Evolutionary conservation across 306 rosid genomes (phyloP).

Genomic region (Fagus sylvatica): DNA sequence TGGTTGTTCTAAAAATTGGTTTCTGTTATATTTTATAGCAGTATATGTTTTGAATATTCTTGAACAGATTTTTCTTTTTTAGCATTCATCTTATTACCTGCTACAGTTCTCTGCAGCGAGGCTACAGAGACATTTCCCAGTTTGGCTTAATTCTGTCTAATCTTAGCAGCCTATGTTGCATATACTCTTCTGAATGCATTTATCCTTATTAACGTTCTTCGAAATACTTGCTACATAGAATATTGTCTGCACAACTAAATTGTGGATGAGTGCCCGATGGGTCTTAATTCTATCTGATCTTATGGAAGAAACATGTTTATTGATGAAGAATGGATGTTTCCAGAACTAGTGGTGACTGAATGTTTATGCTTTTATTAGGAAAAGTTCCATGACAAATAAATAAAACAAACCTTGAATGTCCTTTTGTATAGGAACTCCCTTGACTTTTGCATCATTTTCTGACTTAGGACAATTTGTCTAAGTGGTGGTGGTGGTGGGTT

Average conservation of each 20-base stretch:
- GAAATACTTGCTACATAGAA: neutral
- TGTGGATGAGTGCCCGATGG: neutral
- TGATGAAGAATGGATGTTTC: neutral
- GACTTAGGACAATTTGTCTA: too few relatives aligned
- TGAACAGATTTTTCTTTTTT: neutral
- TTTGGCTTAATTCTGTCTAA: too few relatives aligned
- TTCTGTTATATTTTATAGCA: neutral
- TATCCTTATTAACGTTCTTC: neutral
- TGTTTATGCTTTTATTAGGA: neutral
- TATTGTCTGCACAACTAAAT: constrained; percentile 5
- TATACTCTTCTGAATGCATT: neutral
- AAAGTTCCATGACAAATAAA: neutral
- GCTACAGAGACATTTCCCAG: neutral
- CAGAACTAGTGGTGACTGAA: neutral
- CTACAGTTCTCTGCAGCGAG: constrained; percentile 4
- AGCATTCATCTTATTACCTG: neutral
- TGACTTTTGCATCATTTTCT: neutral
- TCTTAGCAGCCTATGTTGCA: neutral
- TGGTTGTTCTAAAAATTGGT: constrained; percentile 2
- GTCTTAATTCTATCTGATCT: constrained; percentile 14
- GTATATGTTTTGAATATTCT: neutral
- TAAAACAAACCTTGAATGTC: neutral
- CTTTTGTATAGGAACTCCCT: neutral
- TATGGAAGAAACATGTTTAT: constrained; percentile 8
- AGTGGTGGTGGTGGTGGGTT: too few relatives aligned